Evolutionary conservation across 2,329 filamentous ascomycete species (phyloP).

Genomic region (Colletotrichum spinosum): DNA sequence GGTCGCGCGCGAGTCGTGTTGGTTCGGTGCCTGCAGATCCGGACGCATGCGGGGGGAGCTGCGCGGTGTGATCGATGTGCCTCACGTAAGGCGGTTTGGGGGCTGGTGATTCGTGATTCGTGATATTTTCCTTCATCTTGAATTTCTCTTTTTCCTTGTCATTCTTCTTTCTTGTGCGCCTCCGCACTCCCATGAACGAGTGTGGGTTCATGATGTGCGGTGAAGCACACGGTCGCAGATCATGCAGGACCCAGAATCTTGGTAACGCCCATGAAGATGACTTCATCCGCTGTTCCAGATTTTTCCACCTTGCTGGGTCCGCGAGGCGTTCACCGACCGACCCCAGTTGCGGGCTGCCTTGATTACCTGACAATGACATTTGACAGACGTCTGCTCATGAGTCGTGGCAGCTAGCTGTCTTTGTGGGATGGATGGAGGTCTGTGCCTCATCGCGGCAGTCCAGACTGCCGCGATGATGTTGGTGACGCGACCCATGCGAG

Average conservation of each 20-base stretch:
- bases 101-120: too few relatives aligned
- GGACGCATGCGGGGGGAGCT: neutral
- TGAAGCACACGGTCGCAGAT: neutral
- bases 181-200: too few relatives aligned
- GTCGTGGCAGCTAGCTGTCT: constrained; percentile 14
- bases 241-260: neutral
- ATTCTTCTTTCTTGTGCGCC: too few relatives aligned
- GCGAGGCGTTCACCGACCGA: neutral
- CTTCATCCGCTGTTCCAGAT: constrained; percentile 13
- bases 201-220: too few relatives aligned
- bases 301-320: constrained; percentile 7
- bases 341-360: neutral
- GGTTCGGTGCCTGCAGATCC: neutral
- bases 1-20: too few relatives aligned
- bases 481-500: neutral
- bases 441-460: neutral
- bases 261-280: constrained; percentile 11
- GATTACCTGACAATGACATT: constrained; percentile 13
- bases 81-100: too few relatives aligned
- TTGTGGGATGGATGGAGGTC: neutral
- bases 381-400: constrained; percentile 1
- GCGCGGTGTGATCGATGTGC: too few relatives aligned
- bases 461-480: neutral
- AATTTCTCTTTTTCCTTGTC: too few relatives aligned
- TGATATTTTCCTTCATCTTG: too few relatives aligned